A percentile compares a stretch with the other conserved stretches of the same genome.
Conservation (phyloP, 108 stramenopile species). For the Discostella pseudostelligera region DNA sequence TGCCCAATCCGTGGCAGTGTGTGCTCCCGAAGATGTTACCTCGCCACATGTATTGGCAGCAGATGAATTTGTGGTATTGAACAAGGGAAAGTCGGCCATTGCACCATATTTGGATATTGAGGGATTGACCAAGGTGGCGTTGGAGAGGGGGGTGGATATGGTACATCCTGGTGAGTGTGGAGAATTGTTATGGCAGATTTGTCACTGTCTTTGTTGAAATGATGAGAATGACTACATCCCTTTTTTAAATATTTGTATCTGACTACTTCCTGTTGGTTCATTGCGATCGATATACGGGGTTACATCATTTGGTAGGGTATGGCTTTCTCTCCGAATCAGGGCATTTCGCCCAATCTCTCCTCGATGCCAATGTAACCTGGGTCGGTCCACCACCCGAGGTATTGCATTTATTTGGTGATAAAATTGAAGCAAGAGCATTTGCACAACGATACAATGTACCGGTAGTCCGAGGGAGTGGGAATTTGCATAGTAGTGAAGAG, state of each 20-base stretch:
- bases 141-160: constrained; percentile 62
- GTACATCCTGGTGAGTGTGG: constrained; percentile 68
- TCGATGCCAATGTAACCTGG: constrained; percentile 61
- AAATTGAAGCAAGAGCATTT: constrained; percentile 79
- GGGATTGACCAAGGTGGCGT: constrained; percentile 52
- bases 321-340: constrained; percentile 94
- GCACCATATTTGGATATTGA: constrained; percentile 56
- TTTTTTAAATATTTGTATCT: too few relatives aligned
- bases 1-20: constrained; percentile 80
- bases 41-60: constrained; percentile 70
- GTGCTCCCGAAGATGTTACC: constrained; percentile 77
- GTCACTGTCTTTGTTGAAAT: too few relatives aligned
- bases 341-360: constrained; percentile 67
- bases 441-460: constrained; percentile 74
- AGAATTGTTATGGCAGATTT: too few relatives aligned
- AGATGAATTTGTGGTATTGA: constrained; percentile 61
- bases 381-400: constrained; percentile 82
- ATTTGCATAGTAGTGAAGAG: constrained; percentile 44
- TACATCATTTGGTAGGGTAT: too few relatives aligned
- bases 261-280: too few relatives aligned
- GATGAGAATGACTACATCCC: too few relatives aligned
- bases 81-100: constrained; percentile 40
- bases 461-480: constrained; percentile 83
- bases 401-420: constrained; percentile 87
- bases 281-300: too few relatives aligned